Conservation (phyloP, 345 rosid species). For the Melaleuca alternifolia region DNA sequence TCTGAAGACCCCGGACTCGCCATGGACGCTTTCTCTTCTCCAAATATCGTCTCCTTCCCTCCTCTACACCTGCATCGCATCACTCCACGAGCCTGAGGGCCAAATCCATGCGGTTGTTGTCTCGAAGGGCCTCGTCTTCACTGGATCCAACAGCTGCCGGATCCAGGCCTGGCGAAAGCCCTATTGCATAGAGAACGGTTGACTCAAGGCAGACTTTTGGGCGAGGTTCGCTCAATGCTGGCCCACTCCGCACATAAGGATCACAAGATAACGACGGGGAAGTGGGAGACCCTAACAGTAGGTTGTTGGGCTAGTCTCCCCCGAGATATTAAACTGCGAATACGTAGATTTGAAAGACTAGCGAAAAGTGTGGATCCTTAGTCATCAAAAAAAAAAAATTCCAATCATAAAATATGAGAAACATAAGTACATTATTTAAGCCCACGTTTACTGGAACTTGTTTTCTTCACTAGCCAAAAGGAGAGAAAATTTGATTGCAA, state of each 20-base stretch:
- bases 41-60: constrained; percentile 32
- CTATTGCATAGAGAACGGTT: constrained; percentile 27
- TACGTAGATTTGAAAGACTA: no score
- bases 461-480: no score
- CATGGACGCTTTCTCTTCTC: constrained; percentile 42
- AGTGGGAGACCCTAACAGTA: no score
- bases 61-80: constrained; percentile 38
- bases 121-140: constrained; percentile 35
- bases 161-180: constrained; percentile 41
- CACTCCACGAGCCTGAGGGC: constrained; percentile 37
- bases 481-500: no score
- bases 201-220: constrained; percentile 19
- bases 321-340: no score
- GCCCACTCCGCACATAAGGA: constrained; percentile 37
- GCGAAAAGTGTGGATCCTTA: no score
- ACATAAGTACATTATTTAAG: no score
- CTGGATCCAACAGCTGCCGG: constrained; percentile 33
- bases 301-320: no score
- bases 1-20: constrained; percentile 1
- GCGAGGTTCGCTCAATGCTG: constrained; percentile 24
- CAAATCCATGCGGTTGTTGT: constrained; percentile 31
- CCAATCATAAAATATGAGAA: no score
- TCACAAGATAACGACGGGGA: constrained; percentile 29
- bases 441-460: no score
- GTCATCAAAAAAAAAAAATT: no score